These are phyloP conservation scores for Limonium bicolor DNA, from an alignment of 148 eudicot species.

Conservation along the genomic window DNA sequence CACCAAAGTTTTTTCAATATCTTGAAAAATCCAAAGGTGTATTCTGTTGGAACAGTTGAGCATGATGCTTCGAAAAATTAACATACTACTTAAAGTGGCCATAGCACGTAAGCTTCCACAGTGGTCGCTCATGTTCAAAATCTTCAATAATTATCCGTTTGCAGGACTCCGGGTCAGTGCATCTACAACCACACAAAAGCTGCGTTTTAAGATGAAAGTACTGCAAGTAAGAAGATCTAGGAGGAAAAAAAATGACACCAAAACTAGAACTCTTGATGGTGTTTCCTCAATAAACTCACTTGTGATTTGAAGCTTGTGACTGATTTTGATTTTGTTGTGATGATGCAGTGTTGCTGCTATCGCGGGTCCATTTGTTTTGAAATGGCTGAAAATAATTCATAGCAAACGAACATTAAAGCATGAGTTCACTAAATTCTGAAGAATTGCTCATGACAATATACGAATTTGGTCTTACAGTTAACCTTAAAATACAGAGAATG, in stretches of 20 bases:
- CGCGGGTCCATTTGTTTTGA: conserved; percentile 87
- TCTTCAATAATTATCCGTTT: conserved; percentile 54
- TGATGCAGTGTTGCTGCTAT: conserved; percentile 18
- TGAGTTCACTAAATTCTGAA: too few relatives aligned
- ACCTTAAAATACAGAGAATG: too few relatives aligned
- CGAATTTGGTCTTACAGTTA: too few relatives aligned
- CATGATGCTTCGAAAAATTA: background rate
- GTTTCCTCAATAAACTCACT: conserved; percentile 27
- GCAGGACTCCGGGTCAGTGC: conserved; percentile 73
- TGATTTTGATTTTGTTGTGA: conserved; percentile 41
- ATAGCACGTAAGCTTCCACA: conserved; percentile 96
- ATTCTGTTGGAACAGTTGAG: background rate
- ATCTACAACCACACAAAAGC: conserved; percentile 37
- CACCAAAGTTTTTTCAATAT: background rate
- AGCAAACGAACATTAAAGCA: too few relatives aligned
- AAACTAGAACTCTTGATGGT: background rate
- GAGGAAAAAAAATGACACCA: conserved; percentile 1
- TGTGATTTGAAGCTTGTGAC: conserved; percentile 41
- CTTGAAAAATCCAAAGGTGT: background rate
- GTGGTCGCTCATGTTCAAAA: conserved; percentile 69
- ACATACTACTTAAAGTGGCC: conserved; percentile 61
- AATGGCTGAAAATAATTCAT: conserved; percentile 71
- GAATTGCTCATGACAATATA: too few relatives aligned
- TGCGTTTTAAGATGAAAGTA: background rate
- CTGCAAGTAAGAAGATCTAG: background rate